A percentile compares a stretch with the other conserved stretches of the same genome.
Evolutionary conservation across 352 stramenopile species (phyloP).

Genomic region (Globisporangium spinosum): DNA sequence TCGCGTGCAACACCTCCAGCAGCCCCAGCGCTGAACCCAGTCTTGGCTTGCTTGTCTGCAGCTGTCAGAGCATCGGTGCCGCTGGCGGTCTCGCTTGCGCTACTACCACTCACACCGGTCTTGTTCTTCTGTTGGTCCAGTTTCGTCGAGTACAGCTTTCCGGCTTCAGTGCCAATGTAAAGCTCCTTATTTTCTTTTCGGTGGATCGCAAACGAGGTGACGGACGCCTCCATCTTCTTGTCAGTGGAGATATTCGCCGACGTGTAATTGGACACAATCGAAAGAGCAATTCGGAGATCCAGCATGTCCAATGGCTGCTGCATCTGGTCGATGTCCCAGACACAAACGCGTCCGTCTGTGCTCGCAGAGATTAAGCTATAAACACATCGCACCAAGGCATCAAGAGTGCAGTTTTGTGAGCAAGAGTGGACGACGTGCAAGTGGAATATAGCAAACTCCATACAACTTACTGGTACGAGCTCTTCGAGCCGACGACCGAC

Average conservation of each 20-base stretch:
- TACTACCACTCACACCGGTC: slow-evolving; percentile 16
- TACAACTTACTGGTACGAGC: slow-evolving; percentile 63
- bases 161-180: slow-evolving; percentile 80
- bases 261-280: slow-evolving; percentile 72
- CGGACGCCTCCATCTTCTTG: slow-evolving; percentile 85
- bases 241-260: slow-evolving; percentile 55
- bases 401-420: not conserved
- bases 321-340: slow-evolving; percentile 85
- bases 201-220: slow-evolving; percentile 80
- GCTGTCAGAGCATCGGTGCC: slow-evolving; percentile 9
- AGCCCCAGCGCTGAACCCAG: slow-evolving; percentile 18
- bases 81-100: slow-evolving; percentile 17
- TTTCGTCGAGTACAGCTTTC: slow-evolving; percentile 74
- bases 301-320: slow-evolving; percentile 83
- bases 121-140: slow-evolving; percentile 77
- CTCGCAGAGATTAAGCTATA: slow-evolving; percentile 78
- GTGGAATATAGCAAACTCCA: not conserved
- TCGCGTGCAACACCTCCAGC: slow-evolving; percentile 36
- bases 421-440: slow-evolving; percentile 9
- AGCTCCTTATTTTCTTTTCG: slow-evolving; percentile 82
- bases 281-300: slow-evolving; percentile 77
- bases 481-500: slow-evolving; percentile 78
- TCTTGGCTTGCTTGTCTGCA: slow-evolving; percentile 41
- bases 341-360: slow-evolving; percentile 81
- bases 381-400: not conserved